phyloP scores from a whole-genome alignment of 176 grass and related monocot genomes.

The Aegilops longissima region DNA sequence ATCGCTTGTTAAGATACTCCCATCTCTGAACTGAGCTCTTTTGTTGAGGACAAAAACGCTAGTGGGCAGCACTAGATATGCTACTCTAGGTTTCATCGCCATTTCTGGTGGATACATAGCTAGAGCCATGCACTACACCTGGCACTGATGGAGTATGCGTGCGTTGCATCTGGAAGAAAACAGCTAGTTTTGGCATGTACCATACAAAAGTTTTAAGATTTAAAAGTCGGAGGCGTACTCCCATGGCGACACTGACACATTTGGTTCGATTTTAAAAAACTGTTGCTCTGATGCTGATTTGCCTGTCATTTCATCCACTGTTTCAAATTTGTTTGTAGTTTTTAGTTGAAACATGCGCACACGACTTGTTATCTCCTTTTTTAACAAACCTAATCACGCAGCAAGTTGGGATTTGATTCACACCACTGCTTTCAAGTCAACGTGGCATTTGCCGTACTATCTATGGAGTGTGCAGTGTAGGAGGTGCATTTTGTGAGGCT shows the following conservation, averaged over 20 bases:
- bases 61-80: constrained; percentile 25
- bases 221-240: background rate
- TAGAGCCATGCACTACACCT: constrained; percentile 7
- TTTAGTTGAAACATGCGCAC: background rate
- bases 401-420: background rate
- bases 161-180: background rate
- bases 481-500: constrained; percentile 19
- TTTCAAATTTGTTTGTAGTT: no score
- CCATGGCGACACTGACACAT: constrained; percentile 15
- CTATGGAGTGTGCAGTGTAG: background rate
- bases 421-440: background rate
- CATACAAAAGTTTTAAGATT: background rate
- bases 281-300: background rate
- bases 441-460: background rate
- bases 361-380: background rate
- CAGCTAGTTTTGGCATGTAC: constrained; percentile 31
- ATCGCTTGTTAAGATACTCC: background rate
- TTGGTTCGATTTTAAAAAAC: background rate
- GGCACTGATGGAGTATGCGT: constrained; percentile 16
- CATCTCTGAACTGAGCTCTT: background rate
- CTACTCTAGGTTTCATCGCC: constrained; percentile 1
- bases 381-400: background rate
- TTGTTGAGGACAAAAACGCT: background rate
- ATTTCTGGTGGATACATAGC: background rate
- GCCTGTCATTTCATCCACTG: background rate